Evolutionary conservation across 2,329 filamentous ascomycete species (phyloP), one percentile per base, ranked within the genome.

Genomic region (Sarocladium kiliense): DNA sequence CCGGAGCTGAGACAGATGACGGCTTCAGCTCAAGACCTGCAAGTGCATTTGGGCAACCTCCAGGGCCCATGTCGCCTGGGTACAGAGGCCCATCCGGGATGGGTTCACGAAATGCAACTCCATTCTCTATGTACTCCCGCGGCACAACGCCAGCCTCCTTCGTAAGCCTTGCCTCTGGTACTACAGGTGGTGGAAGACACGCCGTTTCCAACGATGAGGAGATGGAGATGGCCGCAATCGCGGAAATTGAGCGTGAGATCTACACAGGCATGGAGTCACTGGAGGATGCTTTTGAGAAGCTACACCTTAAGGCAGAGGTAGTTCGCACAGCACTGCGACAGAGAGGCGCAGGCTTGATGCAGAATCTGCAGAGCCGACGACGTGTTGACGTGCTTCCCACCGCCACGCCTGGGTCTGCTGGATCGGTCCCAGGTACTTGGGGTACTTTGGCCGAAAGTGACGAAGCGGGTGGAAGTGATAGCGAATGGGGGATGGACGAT

Each of bases 201-300:
- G 77, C 84, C 2, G 92, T 97, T 3, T 92, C 91, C 3, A 83
- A 96, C 57, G 93, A 97, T 66, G 93, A 97, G 69, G 93, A 97
- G 65, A 90, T 89, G 54, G 93, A 97, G 68, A 92, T 97, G 64
- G 89, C 89, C 1, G 88, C 89, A 1, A 79, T 97, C 5, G 91
- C 91, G 7, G 93, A 97, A 71, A 86, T 97, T 37, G 93, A 97
- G 71, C 85, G 91, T 6, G 91, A 96, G 65, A 96, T 97, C 56
- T 97, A 93, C 71, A 80, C 85, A 32, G 90, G 92, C 58, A 97
- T 97, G 93, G 93, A 97, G 72, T 86, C 85, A 0, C 80, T 97
- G 23, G 93, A 97, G 70, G 91, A 97, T 66, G 91, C 92, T 0
- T 97, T 97, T 63, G 93, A 97, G 73, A 85, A 84, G 26, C 78